phyloP scores from a whole-genome alignment of 495 filamentous ascomycete species.

The Annulohypoxylon bovei region DNA sequence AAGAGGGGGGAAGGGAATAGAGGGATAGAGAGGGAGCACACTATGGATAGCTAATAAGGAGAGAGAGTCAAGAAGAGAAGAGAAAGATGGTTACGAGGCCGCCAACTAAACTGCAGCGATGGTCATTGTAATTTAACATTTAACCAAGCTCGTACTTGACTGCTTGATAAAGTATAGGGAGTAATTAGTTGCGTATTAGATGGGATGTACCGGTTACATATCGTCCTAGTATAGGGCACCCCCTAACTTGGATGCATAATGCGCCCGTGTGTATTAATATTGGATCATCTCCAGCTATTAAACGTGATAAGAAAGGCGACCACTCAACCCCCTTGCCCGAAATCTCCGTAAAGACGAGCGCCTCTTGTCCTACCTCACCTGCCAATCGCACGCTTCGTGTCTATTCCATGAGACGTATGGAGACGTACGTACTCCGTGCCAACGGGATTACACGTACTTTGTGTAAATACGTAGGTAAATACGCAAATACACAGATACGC shows the following conservation, averaged over 20 bases:
- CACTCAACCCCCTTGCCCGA: constrained; percentile 16
- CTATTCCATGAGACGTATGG: constrained; percentile 24
- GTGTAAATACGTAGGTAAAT: background rate
- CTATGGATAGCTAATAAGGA: background rate
- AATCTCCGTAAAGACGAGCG: constrained; percentile 29
- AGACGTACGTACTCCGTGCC: constrained; percentile 38
- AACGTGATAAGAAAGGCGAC: constrained; percentile 22
- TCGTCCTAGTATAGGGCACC: constrained; percentile 16
- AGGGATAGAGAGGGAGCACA: constrained; percentile 8
- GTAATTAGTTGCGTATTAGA: background rate
- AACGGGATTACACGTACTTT: constrained; percentile 30
- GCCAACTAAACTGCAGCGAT: constrained; percentile 30
- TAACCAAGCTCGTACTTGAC: constrained; percentile 9
- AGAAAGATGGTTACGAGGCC: constrained; percentile 26
- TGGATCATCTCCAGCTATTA: constrained; percentile 26
- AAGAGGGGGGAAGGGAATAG: background rate
- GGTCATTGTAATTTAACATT: constrained; percentile 36
- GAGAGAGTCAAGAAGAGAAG: background rate
- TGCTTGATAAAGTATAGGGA: constrained; percentile 16
- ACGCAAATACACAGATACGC: background rate
- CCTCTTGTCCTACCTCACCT: constrained; percentile 26
- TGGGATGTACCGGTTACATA: constrained; percentile 23
- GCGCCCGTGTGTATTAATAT: constrained; percentile 36
- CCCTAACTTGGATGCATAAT: constrained; percentile 32
- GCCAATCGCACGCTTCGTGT: constrained; percentile 21